Evolutionary conservation across 257 asterid species (phyloP), one percentile per base, ranked within the genome.

Genomic region (Fraxinus pennsylvanica): DNA sequence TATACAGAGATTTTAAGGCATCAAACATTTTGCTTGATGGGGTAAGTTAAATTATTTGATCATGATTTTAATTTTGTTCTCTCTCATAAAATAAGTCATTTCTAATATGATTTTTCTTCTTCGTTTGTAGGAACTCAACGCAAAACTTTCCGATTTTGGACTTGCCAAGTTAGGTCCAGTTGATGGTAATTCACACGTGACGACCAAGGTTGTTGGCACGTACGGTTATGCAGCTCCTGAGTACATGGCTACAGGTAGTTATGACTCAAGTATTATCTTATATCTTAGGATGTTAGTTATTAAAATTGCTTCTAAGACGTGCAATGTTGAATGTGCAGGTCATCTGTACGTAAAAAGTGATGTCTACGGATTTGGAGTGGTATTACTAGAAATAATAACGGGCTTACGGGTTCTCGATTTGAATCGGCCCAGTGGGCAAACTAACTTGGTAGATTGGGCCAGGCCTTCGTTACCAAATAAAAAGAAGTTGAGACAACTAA

Each of bases 211-310:
- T 13, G 87, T 91, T 1, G 98, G 98, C 41, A 94, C 97, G 3
- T 90, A 89, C 6, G 98, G 98, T 1, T 94, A 94, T 35, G 97
- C 97, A 8, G 97, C 98, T 5, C 98, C 97, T 0, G 98, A 92
- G 33, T 94, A 92, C 71, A 85, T 92, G 91, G 96, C 97, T 4
- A 92, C 98, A 8, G 97, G 98, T 89, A 83, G 22, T 15, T 79
- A 5, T 43, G 33, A 3, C 0, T 1, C 1, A 12, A 67, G 32
- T 76, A n/a, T 41, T 29, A 4, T 9, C 29, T 22, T 1, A 27
- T 15, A 41, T 32, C 27, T 5, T 30, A 19, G 13, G 10, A 17
- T 12, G 1, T 13, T 1, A 19, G 38, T 67, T 36, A n/a, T n/a
- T 25, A 9, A 33, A 68, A 59, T 8, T 22, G 35, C 2, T 61